Evolutionary conservation across 352 stramenopile species (phyloP).

Genomic region (Phytophthora crassamura): DNA sequence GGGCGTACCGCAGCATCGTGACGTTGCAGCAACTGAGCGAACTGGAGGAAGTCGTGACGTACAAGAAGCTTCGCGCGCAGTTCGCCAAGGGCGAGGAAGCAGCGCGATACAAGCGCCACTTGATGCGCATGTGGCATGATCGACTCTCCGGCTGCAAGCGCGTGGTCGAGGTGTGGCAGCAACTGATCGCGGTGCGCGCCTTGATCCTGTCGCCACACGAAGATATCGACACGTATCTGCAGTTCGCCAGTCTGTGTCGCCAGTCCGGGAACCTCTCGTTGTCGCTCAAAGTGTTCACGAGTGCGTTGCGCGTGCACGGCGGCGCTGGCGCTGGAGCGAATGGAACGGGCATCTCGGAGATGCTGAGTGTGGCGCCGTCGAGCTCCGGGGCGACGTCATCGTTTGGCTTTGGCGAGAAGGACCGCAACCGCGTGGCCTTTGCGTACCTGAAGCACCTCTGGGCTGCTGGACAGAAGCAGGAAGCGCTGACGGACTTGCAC

Average conservation of each 20-base stretch:
- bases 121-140: constrained; percentile 89
- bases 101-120: constrained; percentile 76
- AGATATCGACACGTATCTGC: constrained; percentile 92
- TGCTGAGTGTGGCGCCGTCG: constrained; percentile 60
- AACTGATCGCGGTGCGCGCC: constrained; percentile 94
- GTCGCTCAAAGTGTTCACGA: constrained; percentile 88
- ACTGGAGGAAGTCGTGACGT: constrained; percentile 98
- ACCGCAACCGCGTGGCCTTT: constrained; percentile 94
- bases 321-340: constrained; percentile 26
- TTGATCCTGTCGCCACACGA: constrained; percentile 88
- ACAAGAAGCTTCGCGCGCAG: constrained; percentile 87
- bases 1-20: constrained; percentile 97
- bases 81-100: constrained; percentile 79
- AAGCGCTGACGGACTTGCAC: constrained; percentile 89
- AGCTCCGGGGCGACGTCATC: constrained; percentile 62
- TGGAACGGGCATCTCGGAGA: constrained; percentile 39
- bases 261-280: constrained; percentile 88
- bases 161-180: constrained; percentile 94
- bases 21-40: constrained; percentile 97
- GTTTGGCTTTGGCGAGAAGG: constrained; percentile 84
- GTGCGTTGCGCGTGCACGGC: constrained; percentile 70
- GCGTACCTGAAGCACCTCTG: constrained; percentile 96
- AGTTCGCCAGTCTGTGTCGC: constrained; percentile 93
- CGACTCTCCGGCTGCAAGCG: constrained; percentile 88
- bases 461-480: constrained; percentile 87